Evolutionary conservation across 1,284 basidiomycete species (phyloP), one percentile per base, ranked within the genome.

Genomic region (Paramarasmius palmivorus): DNA sequence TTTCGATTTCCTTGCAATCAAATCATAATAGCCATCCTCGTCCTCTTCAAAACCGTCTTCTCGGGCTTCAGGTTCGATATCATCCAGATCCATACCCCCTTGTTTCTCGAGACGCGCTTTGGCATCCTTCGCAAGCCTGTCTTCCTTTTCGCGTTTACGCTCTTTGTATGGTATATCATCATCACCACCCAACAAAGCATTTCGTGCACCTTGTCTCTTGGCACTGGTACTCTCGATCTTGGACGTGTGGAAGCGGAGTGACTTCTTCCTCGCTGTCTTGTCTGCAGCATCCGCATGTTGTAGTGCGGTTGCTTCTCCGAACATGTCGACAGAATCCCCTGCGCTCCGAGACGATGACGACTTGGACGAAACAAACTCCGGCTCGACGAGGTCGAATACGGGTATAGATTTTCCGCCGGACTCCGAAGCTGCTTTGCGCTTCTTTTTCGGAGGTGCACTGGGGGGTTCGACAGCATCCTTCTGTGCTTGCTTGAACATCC

Each of bases 121-220:
- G 29, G 75, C 74, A 64, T 83, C 82, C 64, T 77, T 76, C 54
- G 72, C 76, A 44, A 77, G 64, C 54, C 79, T 74, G 38, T 71
- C 70, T 54, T 86, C 82, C 65, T 78, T 77, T 58, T 82, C 79
- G 67, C 79, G 84, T 71, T 74, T 77, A 40, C 86, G 75, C 60
- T 89, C 87, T 38, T 79, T 78, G 63, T 93, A 91, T 20, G 92
- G 92, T 52, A 94, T 77, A 66, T 98, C 95, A 63, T 96, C 94
- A 68, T 98, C 95, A 22, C 92, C 92, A 44, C 89, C 87, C 35
- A 81, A 63, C 15, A 84, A 74, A 62, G 80, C 77, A 67, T 72
- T 73, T 66, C 82, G 78, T 10, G 91, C 91, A 38, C 85, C 86
- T 52, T 86, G 84, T 48, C 90, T 77, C 47, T 88, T 76, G 10